Conservation (phyloP, 1,139 yeast species). For the Arxiozyma slooffiae region DNA sequence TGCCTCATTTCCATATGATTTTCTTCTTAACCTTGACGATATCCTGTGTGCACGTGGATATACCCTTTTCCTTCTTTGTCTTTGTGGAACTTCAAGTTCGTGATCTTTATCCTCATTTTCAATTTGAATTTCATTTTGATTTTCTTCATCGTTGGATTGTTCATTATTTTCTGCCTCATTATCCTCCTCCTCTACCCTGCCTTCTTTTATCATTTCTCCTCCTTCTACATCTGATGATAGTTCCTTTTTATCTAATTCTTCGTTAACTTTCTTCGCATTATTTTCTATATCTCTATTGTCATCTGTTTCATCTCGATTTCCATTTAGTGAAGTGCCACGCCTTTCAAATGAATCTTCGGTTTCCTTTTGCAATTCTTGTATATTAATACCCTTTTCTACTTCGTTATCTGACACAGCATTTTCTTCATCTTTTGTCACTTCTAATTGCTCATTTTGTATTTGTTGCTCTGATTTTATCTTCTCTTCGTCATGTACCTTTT, state of each 20-base stretch:
- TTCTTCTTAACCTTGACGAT: slow-evolving; percentile 1
- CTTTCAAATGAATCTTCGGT: not conserved
- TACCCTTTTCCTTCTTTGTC: slow-evolving; percentile 3
- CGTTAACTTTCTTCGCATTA: not conserved
- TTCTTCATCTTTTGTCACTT: not conserved
- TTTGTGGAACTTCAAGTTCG: slow-evolving; percentile 1
- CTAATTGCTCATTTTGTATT: not conserved
- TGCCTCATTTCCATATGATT: slow-evolving; percentile 6
- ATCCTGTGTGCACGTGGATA: slow-evolving; percentile 5
- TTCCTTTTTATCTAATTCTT: not conserved
- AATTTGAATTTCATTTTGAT: not conserved
- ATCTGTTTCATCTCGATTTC: not conserved
- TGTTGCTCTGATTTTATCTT: not conserved
- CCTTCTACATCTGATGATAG: not conserved
- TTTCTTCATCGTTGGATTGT: not conserved
- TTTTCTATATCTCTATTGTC: not conserved
- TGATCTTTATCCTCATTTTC: slow-evolving; percentile 3
- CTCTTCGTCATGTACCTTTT: not conserved
- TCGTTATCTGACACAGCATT: not conserved
- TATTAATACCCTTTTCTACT: not conserved
- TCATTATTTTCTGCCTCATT: not conserved
- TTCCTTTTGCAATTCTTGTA: not conserved
- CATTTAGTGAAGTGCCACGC: not conserved
- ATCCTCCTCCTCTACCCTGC: not conserved
- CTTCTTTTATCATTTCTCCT: not conserved